These are phyloP conservation scores for Pseudonitzschia pungens DNA, from an alignment of 108 stramenopile genomes.

Conservation along the genomic window DNA sequence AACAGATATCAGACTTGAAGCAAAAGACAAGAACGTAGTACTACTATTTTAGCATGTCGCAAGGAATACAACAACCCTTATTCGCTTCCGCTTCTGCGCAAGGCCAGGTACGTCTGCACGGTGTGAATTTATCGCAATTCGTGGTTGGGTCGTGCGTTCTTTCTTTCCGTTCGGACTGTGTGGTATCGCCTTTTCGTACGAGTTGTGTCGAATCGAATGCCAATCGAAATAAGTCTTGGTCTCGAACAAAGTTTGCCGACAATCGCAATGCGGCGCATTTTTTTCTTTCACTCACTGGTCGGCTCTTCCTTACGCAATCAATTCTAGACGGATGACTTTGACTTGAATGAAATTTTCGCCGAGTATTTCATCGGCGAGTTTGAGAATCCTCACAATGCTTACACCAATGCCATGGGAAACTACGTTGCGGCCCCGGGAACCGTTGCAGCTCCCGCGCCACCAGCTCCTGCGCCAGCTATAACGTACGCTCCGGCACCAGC, in stretches of 20 bases:
- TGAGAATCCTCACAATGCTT: slow-evolving; percentile 57
- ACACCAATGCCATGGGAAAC: slow-evolving; percentile 58
- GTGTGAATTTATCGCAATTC: neutral
- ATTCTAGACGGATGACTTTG: slow-evolving; percentile 51
- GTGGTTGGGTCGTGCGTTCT: neutral
- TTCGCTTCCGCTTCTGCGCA: slow-evolving; percentile 32
- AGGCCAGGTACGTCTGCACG: slow-evolving; percentile 23
- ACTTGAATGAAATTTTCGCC: slow-evolving; percentile 68
- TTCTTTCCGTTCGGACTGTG: neutral
- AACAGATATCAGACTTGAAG: neutral
- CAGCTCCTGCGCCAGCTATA: slow-evolving; percentile 12
- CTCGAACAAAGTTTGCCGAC: neutral
- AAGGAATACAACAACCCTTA: slow-evolving; percentile 36
- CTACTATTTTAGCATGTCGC: slow-evolving; percentile 16
- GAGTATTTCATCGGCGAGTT: slow-evolving; percentile 68
- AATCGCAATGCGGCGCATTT: neutral
- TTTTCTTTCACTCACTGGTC: neutral
- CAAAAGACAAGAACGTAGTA: neutral
- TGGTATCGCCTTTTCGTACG: neutral
- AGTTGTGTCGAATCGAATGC: too few species aligned
- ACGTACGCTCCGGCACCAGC: slow-evolving; percentile 13
- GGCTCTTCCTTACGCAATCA: neutral
- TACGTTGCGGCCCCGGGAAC: slow-evolving; percentile 31
- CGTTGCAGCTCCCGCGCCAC: slow-evolving; percentile 14
- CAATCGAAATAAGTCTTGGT: too few species aligned